Evolutionary conservation across 2,329 filamentous ascomycete genomes (phyloP).

Genomic region (Sarocladium strictum): DNA sequence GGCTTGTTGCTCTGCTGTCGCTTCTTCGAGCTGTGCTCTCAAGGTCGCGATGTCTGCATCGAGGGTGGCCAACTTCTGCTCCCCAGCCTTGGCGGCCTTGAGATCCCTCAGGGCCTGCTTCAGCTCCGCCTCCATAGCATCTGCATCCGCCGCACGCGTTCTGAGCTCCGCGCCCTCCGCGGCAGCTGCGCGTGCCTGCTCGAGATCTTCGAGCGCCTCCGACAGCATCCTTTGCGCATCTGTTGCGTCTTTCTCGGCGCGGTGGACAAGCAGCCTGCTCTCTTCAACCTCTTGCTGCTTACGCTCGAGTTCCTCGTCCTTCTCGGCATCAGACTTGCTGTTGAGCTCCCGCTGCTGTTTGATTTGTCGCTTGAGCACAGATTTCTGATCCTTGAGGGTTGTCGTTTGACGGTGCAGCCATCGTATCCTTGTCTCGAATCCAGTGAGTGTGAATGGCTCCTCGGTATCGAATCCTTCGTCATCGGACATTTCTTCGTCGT

Average conservation of each 20-base stretch:
- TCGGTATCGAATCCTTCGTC: slow-evolving; percentile 52
- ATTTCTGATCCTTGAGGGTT: slow-evolving; percentile 78
- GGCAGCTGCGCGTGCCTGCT: slow-evolving; percentile 25
- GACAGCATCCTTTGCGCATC: slow-evolving; percentile 43
- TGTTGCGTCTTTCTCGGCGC: slow-evolving; percentile 31
- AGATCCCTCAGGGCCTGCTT: slow-evolving; percentile 32
- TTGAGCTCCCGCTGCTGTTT: slow-evolving; percentile 93
- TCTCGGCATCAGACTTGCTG: slow-evolving; percentile 71
- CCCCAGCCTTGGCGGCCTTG: slow-evolving; percentile 21
- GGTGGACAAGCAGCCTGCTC: slow-evolving; percentile 27
- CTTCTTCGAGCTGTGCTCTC: slow-evolving; percentile 23
- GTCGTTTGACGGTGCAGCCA: slow-evolving; percentile 73
- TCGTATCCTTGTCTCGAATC: slow-evolving; percentile 74
- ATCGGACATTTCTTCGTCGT: slow-evolving; percentile 56
- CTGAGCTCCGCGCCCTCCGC: slow-evolving; percentile 17
- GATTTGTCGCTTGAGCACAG: slow-evolving; percentile 83
- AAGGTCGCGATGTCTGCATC: slow-evolving; percentile 32
- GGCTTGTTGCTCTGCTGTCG: slow-evolving; percentile 18
- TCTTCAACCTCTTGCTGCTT: slow-evolving; percentile 52
- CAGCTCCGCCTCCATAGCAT: slow-evolving; percentile 13
- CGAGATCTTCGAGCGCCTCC: slow-evolving; percentile 41
- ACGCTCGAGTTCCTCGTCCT: slow-evolving; percentile 56
- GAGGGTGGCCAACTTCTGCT: slow-evolving; percentile 18
- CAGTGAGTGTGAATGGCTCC: slow-evolving; percentile 64
- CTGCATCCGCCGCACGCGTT: slow-evolving; percentile 16